phyloP scores from a whole-genome alignment of 139 green algal genomes.

The Tetradesmus obliquus region DNA sequence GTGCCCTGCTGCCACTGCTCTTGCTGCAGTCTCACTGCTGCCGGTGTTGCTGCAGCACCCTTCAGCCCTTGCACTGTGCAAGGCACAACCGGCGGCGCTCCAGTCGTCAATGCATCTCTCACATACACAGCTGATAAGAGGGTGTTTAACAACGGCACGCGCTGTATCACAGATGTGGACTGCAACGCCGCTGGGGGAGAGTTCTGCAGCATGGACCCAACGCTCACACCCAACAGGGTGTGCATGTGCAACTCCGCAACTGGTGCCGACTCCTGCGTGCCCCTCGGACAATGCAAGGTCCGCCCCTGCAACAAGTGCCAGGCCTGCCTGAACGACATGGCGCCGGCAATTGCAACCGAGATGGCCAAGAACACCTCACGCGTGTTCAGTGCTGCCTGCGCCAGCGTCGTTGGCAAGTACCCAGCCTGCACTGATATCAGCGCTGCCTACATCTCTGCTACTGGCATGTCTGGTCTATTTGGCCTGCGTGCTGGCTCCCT shows the following conservation, averaged over 20 bases:
- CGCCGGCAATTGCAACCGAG: background rate
- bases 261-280: constrained; percentile 4
- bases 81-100: no score
- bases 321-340: background rate
- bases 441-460: background rate
- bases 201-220: background rate
- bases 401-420: background rate
- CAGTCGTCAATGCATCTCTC: background rate
- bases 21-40: background rate
- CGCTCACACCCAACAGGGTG: background rate
- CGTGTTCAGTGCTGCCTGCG: background rate
- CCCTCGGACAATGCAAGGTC: background rate
- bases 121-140: background rate
- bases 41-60: background rate
- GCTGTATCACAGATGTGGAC: background rate
- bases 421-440: background rate
- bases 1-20: background rate
- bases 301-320: constrained; percentile 9
- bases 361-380: background rate
- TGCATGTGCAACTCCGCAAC: background rate
- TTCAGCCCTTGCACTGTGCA: background rate
- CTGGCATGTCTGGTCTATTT: background rate
- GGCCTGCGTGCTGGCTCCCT: background rate
- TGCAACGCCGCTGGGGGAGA: background rate
- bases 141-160: background rate